Conservation (phyloP, 129 eudicot genomes). For the Daucus carota region DNA sequence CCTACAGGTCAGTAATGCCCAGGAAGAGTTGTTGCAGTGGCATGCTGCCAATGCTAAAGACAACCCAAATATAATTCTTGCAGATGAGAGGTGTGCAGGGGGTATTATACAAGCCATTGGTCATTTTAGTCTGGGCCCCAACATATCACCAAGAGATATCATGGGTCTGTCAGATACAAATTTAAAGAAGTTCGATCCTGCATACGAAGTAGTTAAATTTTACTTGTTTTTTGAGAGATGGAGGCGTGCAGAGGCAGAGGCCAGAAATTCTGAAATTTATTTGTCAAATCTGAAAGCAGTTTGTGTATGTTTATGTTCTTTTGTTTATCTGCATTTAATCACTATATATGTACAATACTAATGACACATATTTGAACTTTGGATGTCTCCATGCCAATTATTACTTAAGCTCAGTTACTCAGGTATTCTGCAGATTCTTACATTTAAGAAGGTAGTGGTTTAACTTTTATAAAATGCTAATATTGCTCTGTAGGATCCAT, state of each 20-base stretch:
- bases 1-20: constrained; percentile 87
- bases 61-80: constrained; percentile 81
- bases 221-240: constrained; percentile 76
- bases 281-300: constrained; percentile 49
- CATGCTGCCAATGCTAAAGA: constrained; percentile 73
- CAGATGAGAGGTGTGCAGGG: constrained; percentile 86
- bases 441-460: not conserved
- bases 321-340: constrained; percentile 1
- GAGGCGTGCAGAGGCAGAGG: constrained; percentile 88
- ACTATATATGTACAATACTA: not conserved
- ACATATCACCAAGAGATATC: constrained; percentile 67
- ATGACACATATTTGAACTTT: constrained; percentile 3
- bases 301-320: constrained; percentile 39
- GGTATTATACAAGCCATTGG: constrained; percentile 95
- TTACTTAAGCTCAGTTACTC: not conserved
- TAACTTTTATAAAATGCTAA: not conserved
- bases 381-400: constrained; percentile 1
- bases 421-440: too few species aligned
- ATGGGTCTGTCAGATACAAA: constrained; percentile 41
- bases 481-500: constrained; percentile 39
- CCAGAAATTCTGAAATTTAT: constrained; percentile 46
- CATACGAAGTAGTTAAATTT: constrained; percentile 78
- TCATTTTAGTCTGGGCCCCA: constrained; percentile 77
- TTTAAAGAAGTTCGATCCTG: constrained; percentile 71
- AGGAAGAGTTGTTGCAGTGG: constrained; percentile 95